Evolutionary conservation across 306 rosid genomes (phyloP), one percentile per base, ranked within the genome.

Genomic region (Ochetophila trinervis): DNA sequence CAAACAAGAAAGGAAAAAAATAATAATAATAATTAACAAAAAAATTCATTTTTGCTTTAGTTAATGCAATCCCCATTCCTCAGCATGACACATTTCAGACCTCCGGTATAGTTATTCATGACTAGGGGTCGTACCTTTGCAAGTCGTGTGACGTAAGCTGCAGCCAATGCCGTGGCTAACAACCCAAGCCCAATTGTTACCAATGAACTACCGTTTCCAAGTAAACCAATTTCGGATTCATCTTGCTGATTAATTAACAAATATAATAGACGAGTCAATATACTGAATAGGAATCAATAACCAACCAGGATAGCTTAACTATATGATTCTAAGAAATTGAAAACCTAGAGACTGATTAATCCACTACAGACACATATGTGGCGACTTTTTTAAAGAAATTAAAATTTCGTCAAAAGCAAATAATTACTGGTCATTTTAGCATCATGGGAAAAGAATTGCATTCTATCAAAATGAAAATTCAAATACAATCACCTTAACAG

Each of bases 111-210:
- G 3, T 17, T 47, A 47, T 11, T 11, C 5, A 47, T 11, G 51
- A 10, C 32, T 47, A 11, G 4, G 13, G 17, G 51, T 47, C 13
- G 14, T 80, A 91, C 98, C 97, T 93, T 89, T 35, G 97, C 98
- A 72, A 93, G 87, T 53, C 86, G 79, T 7, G 98, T 89, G 42
- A 89, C 96, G 74, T 89, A 93, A 37, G 91, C 76, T 67, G 94
- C 98, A 68, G 98, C 96, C 54, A 89, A 58, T 47, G 89, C 96
- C 19, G 98, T 93, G 67, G 72, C 86, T 63, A 93, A 67, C 50
- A 93, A 86, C 66, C 98, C 98, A 17, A 90, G 69, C 62, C 94
- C 98, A 65, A 93, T 80, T 0, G 99, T 93, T 70, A 40, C 45
- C 45, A 84, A 60, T 9, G 90, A 75, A 79, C 86, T 96, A 79